A percentile compares a stretch with the other conserved stretches of the same genome.
Evolutionary conservation across 2,329 filamentous ascomycete species (phyloP).

Genomic region (Blastomyces percursus): DNA sequence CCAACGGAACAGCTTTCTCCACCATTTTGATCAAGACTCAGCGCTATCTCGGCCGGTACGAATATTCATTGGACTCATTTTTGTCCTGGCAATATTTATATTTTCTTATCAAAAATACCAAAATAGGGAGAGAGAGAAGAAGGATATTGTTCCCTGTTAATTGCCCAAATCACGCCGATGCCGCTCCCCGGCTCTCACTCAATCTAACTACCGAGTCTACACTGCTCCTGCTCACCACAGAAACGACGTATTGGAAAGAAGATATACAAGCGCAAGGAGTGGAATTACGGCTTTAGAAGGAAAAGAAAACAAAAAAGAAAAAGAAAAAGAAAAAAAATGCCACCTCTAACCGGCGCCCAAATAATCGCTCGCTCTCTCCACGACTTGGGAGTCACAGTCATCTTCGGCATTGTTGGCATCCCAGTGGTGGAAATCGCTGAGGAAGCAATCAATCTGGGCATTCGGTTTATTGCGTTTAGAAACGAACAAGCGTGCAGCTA

Average conservation of each 20-base stretch:
- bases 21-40: background rate
- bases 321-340: background rate
- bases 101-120: background rate
- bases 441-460: constrained; percentile 45
- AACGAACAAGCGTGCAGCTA: constrained; percentile 51
- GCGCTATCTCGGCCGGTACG: background rate
- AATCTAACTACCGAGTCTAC: background rate
- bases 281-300: background rate
- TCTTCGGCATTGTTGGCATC: constrained; percentile 46
- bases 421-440: constrained; percentile 48
- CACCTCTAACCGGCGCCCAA: constrained; percentile 31
- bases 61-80: background rate
- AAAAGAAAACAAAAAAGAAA: background rate
- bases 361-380: constrained; percentile 41
- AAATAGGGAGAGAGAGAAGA: background rate
- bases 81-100: background rate
- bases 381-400: constrained; percentile 39
- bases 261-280: background rate
- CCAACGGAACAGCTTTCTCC: background rate
- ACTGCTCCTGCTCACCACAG: background rate
- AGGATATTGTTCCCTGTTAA: background rate
- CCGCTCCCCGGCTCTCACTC: background rate
- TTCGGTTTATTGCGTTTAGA: constrained; percentile 48
- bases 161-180: background rate
- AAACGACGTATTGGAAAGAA: background rate